Percentiles rank a stretch among this genome's conserved stretches.
Conservation (phyloP, 371 early-diverging fungal genomes). For the Mortierella sp. region DNA sequence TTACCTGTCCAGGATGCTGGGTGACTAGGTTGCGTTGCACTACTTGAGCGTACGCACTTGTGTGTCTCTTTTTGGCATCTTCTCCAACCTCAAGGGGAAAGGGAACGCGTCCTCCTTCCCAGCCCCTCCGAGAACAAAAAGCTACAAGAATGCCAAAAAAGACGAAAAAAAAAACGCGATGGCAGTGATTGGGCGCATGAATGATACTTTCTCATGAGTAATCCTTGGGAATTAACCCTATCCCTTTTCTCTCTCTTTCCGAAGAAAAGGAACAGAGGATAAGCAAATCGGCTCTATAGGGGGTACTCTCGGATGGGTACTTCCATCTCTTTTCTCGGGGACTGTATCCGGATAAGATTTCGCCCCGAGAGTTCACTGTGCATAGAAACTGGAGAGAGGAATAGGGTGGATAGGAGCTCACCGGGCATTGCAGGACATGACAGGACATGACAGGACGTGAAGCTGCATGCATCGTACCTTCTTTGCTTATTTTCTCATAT, state of each 20-base stretch:
- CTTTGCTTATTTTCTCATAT: not conserved
- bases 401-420: not conserved
- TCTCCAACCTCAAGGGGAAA: no score
- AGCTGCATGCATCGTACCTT: not conserved
- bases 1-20: no score
- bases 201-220: not conserved
- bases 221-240: not conserved
- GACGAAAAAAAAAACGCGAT: no score
- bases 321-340: not conserved
- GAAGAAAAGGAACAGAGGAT: not conserved
- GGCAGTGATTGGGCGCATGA: no score
- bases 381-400: not conserved
- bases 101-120: no score
- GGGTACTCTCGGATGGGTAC: not conserved
- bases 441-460: not conserved
- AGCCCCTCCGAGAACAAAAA: no score
- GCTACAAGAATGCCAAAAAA: no score
- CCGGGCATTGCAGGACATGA: not conserved
- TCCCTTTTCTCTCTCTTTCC: not conserved
- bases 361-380: not conserved
- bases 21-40: no score
- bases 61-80: no score
- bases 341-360: not conserved
- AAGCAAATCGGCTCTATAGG: not conserved
- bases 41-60: no score